Percentiles rank a stretch among this genome's conserved stretches.
These are phyloP conservation scores for Avena insularis DNA, from an alignment of 176 grass and related monocot genomes.

Conservation along the genomic window DNA sequence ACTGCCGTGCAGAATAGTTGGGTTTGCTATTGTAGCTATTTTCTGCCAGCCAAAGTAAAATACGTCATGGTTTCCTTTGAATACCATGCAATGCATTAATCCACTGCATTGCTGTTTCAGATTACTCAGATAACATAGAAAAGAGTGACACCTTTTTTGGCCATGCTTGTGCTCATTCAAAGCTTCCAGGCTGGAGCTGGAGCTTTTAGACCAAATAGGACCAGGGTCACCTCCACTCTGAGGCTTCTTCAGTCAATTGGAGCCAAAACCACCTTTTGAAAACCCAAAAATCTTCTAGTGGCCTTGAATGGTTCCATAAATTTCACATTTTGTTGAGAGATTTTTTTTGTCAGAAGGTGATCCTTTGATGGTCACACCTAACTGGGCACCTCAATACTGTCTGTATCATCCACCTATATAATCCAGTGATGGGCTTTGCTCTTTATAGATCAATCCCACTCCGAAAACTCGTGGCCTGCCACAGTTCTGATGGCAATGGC, in stretches of 20 bases:
- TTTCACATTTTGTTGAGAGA: not conserved
- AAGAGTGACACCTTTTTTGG: not conserved
- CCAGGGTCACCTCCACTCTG: not conserved
- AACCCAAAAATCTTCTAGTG: not conserved
- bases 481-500: not conserved
- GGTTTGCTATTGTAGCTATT: conserved; percentile 6
- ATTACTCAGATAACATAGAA: conserved; percentile 21
- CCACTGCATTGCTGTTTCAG: not conserved
- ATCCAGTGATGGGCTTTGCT: not conserved
- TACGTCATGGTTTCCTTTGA: not conserved
- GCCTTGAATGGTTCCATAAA: conserved; percentile 11
- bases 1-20: not conserved
- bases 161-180: conserved; percentile 3
- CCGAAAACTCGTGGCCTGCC: not conserved
- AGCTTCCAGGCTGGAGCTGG: not conserved
- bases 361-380: conserved; percentile 2
- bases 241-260: conserved; percentile 17
- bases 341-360: not conserved
- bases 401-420: conserved; percentile 1
- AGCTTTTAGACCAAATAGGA: conserved; percentile 4
- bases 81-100: conserved; percentile 16
- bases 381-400: not conserved
- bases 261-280: conserved; percentile 12
- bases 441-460: not conserved
- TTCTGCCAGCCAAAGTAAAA: conserved; percentile 18